phyloP scores from a whole-genome alignment of 164 flowering plant species.

The Vitis riparia region DNA sequence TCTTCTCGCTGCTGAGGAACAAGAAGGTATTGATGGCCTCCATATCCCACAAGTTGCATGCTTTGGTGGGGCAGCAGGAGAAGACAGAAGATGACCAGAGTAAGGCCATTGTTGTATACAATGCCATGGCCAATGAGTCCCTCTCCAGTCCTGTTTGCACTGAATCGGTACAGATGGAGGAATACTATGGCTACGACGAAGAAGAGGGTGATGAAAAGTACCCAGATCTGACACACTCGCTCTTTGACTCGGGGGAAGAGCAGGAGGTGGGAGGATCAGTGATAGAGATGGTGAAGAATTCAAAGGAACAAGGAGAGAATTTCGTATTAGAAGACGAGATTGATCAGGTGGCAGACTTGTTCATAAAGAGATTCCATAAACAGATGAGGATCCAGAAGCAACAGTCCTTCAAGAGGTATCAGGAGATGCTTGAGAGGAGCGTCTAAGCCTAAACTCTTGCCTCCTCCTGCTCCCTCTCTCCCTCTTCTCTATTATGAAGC shows the following conservation, averaged over 20 bases:
- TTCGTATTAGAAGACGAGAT: slow-evolving; percentile 44
- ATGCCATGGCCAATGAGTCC: slow-evolving; percentile 13
- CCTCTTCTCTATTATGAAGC: no score
- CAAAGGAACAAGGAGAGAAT: slow-evolving; percentile 33
- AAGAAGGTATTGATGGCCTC: slow-evolving; percentile 48
- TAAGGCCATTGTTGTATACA: slow-evolving; percentile 32
- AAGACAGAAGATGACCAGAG: slow-evolving; percentile 6
- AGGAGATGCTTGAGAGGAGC: slow-evolving; percentile 18
- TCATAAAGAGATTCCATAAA: slow-evolving; percentile 36
- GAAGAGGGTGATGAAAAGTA: slow-evolving; percentile 19
- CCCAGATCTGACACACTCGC: slow-evolving; percentile 34
- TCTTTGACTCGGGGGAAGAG: slow-evolving; percentile 21
- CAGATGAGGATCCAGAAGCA: slow-evolving; percentile 43
- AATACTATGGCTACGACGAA: slow-evolving; percentile 1
- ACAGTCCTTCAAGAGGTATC: slow-evolving; percentile 22
- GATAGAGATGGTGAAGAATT: slow-evolving; percentile 37
- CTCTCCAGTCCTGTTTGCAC: not conserved
- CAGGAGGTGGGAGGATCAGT: slow-evolving; percentile 27
- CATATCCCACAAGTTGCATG: slow-evolving; percentile 52
- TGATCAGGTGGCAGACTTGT: slow-evolving; percentile 43
- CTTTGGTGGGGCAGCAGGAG: slow-evolving; percentile 30
- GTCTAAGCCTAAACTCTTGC: not conserved
- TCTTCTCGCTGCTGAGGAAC: slow-evolving; percentile 48
- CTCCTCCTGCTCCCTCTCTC: no score
- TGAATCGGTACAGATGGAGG: not conserved